These are phyloP conservation scores for Fusarium goolgardi DNA, from an alignment of 2,329 filamentous ascomycete genomes.

Conservation along the genomic window DNA sequence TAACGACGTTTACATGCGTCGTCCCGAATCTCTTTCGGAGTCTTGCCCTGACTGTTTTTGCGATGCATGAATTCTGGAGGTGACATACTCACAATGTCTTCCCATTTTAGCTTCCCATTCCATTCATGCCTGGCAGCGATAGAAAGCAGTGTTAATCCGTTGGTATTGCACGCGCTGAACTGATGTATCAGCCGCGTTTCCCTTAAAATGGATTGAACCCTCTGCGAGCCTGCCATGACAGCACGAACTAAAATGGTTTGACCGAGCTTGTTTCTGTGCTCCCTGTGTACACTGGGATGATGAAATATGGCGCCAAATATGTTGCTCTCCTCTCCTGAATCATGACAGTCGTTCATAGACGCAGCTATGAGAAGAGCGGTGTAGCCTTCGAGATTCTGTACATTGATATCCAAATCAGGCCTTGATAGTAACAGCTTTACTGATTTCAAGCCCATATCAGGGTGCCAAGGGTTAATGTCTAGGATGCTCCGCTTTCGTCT, in stretches of 20 bases:
- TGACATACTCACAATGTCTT: not conserved
- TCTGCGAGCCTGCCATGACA: accelerated
- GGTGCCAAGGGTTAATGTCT: no score
- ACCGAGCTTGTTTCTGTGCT: not conserved
- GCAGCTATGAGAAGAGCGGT: not conserved
- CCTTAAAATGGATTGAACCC: not conserved
- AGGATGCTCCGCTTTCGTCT: no score
- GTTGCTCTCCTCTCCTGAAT: no score
- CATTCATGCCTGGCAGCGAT: accelerated
- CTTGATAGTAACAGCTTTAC: not conserved
- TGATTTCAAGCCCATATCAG: no score
- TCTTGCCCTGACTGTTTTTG: no score
- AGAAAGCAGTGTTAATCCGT: no score
- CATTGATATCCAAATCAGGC: not conserved
- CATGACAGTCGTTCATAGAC: not conserved
- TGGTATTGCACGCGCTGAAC: no score
- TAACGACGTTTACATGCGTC: no score
- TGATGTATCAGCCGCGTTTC: not conserved
- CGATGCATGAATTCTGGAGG: not conserved
- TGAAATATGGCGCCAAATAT: not conserved
- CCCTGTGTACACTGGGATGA: accelerated
- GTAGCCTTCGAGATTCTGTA: not conserved
- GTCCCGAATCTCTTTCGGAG: no score
- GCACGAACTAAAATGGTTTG: accelerated
- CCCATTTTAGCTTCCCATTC: not conserved